Percentiles rank a stretch among this genome's conserved stretches.
Evolutionary conservation across 352 stramenopile species (phyloP).

Genomic region (Hyaloperonospora arabidopsidis): DNA sequence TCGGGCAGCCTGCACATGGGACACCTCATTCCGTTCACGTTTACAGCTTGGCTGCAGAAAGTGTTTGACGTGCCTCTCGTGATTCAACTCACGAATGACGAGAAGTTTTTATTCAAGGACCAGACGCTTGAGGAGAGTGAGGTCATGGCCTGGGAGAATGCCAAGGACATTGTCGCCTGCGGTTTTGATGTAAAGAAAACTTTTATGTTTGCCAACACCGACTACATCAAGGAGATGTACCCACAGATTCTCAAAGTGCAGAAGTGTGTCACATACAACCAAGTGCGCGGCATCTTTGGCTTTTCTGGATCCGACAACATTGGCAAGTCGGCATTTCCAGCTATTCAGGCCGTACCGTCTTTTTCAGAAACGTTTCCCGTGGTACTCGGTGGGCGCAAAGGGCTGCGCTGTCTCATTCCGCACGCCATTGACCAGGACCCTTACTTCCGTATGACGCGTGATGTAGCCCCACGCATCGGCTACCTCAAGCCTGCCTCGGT

Average conservation of each 20-base stretch:
- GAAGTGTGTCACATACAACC: conserved; percentile 97
- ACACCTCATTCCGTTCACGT: conserved; percentile 99
- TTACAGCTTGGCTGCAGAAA: conserved; percentile 98
- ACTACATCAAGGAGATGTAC: conserved; percentile 99
- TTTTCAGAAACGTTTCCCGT: conserved; percentile 96
- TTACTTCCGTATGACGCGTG: conserved; percentile 98
- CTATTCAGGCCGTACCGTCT: conserved; percentile 95
- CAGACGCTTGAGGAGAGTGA: conserved; percentile 85
- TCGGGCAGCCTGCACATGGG: conserved; percentile 97
- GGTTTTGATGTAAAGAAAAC: conserved; percentile 96
- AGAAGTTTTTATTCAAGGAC: conserved; percentile 99
- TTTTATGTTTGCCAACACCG: conserved; percentile 99
- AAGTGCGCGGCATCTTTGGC: conserved; percentile 98
- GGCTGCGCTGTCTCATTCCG: conserved; percentile 97
- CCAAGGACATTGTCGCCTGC: conserved; percentile 99
- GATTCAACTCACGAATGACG: conserved; percentile 99
- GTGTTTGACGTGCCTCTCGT: conserved; percentile 98
- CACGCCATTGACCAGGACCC: conserved; percentile 99
- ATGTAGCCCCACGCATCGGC: conserved; percentile 96
- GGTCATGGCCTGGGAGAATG: conserved; percentile 96
- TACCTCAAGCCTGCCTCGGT: conserved; percentile 96
- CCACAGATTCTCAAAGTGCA: conserved; percentile 99
- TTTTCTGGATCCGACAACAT: conserved; percentile 98
- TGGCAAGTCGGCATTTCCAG: conserved; percentile 98
- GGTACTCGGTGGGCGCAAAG: conserved; percentile 77